These are phyloP conservation scores for Lachancea meyersii DNA, from an alignment of 805 yeast species.

Conservation along the genomic window DNA sequence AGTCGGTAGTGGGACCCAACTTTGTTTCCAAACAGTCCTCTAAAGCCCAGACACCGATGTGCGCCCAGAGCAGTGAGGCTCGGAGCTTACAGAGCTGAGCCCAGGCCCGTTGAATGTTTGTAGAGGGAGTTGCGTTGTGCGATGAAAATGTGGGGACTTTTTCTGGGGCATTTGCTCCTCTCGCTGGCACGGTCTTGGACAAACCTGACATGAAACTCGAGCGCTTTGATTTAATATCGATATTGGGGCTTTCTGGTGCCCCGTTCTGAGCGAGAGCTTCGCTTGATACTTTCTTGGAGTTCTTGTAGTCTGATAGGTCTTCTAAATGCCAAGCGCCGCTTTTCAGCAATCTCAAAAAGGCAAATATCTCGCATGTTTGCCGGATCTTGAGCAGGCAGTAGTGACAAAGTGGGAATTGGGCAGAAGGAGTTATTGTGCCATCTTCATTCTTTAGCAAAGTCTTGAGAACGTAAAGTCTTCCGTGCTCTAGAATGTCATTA, in stretches of 20 bases:
- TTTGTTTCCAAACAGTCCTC: conserved; percentile 28
- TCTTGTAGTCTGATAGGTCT: conserved; percentile 27
- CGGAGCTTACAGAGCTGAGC: conserved; percentile 57
- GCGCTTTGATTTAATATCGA: conserved; percentile 21
- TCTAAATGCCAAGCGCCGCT: conserved; percentile 56
- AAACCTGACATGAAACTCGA: conserved; percentile 27
- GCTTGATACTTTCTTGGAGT: conserved; percentile 12
- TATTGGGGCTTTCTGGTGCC: conserved; percentile 12
- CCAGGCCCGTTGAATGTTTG: conserved; percentile 51
- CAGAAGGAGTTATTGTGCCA: conserved; percentile 23
- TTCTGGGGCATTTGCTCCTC: conserved; percentile 16
- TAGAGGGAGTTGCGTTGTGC: conserved; percentile 26
- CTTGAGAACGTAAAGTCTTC: conserved; percentile 67
- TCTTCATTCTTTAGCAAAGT: conserved; percentile 35
- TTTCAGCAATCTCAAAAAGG: conserved; percentile 61
- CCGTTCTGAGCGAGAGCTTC: neutral
- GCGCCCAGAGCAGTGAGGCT: conserved; percentile 74
- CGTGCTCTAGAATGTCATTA: conserved; percentile 63
- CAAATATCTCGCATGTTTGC: conserved; percentile 75
- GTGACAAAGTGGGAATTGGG: conserved; percentile 67
- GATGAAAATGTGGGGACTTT: conserved; percentile 10
- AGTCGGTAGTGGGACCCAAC: conserved; percentile 22
- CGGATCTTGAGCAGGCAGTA: conserved; percentile 76
- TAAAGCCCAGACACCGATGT: conserved; percentile 71
- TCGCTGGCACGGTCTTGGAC: conserved; percentile 12